Percentiles rank a stretch among this genome's conserved stretches.
Conservation (phyloP, 805 yeast genomes). For the Yamadazyma kitorensis region DNA sequence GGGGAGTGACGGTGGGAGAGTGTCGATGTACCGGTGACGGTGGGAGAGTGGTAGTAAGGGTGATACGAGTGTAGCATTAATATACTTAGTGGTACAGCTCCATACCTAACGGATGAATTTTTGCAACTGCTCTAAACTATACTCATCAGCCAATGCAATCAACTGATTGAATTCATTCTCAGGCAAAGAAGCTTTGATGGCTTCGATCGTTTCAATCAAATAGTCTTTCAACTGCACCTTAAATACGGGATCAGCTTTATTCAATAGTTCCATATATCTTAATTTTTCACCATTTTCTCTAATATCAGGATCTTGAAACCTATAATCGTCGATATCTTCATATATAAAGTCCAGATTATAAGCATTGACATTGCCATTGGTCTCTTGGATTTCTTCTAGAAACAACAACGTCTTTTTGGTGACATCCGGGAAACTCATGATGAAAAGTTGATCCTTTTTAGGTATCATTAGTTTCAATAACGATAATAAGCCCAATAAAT, state of each 20-base stretch:
- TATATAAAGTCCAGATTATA: constrained; percentile 36
- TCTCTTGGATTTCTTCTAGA: constrained; percentile 75
- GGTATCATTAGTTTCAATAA: constrained; percentile 38
- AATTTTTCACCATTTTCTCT: constrained; percentile 42
- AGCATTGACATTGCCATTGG: constrained; percentile 31
- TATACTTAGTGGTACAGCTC: no score
- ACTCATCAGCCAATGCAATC: constrained; percentile 33
- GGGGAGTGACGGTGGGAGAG: no score
- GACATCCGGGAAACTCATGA: constrained; percentile 23
- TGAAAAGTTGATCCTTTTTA: constrained; percentile 17
- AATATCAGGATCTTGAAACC: constrained; percentile 39
- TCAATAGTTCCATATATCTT: constrained; percentile 32
- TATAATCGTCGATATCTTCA: constrained; percentile 42
- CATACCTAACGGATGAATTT: constrained; percentile 2
- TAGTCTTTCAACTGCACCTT: constrained; percentile 47
- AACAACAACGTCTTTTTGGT: constrained; percentile 40
- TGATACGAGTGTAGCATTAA: no score
- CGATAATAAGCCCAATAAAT: constrained; percentile 58
- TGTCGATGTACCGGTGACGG: no score
- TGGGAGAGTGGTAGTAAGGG: no score
- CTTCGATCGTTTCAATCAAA: constrained; percentile 30
- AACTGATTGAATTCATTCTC: constrained; percentile 32
- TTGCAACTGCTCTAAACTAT: constrained; percentile 30
- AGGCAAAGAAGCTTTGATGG: constrained; percentile 23
- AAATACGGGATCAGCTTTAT: constrained; percentile 32